Base-by-base conservation (phyloP, 768 basidiomycete species). In the Auriscalpium orientale region DNA sequence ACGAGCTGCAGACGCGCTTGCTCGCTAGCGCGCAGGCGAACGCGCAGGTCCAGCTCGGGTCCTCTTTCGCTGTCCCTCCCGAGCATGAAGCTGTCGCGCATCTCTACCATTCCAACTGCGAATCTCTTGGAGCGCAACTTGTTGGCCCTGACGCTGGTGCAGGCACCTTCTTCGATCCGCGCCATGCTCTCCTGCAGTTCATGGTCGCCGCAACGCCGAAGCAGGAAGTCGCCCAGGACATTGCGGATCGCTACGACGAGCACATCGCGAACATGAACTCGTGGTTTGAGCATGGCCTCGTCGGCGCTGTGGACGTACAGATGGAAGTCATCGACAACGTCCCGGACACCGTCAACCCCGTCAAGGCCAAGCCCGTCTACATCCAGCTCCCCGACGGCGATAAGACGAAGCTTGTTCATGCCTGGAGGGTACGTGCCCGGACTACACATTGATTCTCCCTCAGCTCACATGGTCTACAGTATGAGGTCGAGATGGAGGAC, bases 401-500 rank as follows among this genome's bases (percentile, higher is more conserved):
- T 20, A 71, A 71, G 35, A 78, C 80, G 10, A 76, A 79, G 33
- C 77, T 95, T 40, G 77, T 80, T 65, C 81, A 91, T 58, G 91
- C 91, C 4, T 98, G 89, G 90, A 87, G 84, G 78, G 83, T 83
- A 37, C 16, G 74, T 65, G 8, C 28, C 4, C 7, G 4, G 4
- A 28, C 28, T 28, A 28, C 4, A 28, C 28, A 4, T n/a, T 8
- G n/a, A n/a, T 37, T 28, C 28, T 21, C 36, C 4, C 46, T 18
- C 21, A 10, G 35, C 4, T 44, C 12, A n/a, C 20, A 20, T 43
- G 6, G 49, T 45, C 20, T 43, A 4, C 45, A 87, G 84, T 88
- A 94, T 64, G 91, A 94, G 67, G 87, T 95, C 46, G 89, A 93
- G 77, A 91, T 95, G 88, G 67, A 85, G 66, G 85, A 97, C 72